Conservation (phyloP, 1,284 basidiomycete genomes). For the Apiotrichum akiyoshidainum region DNA sequence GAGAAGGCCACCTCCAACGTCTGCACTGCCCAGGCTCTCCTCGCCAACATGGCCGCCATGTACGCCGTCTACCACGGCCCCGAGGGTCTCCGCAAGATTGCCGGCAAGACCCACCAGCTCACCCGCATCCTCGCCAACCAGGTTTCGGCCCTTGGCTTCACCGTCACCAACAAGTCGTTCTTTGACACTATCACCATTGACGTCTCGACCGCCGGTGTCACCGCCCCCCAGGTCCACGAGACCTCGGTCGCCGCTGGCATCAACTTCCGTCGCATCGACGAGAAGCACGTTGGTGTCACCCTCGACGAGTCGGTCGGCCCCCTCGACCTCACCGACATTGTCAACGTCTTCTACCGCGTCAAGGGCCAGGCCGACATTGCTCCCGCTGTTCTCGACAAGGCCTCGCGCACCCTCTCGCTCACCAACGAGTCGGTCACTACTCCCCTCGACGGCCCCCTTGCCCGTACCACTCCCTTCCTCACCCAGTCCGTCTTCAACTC, state of each 20-base stretch:
- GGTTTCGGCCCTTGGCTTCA: conserved; percentile 71
- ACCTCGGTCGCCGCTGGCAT: conserved; percentile 66
- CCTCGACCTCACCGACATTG: conserved; percentile 68
- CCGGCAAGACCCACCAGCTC: conserved; percentile 83
- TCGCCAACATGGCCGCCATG: conserved; percentile 97
- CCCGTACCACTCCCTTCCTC: conserved; percentile 72
- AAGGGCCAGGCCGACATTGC: conserved; percentile 45
- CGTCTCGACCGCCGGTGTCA: conserved; percentile 56
- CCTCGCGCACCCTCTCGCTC: conserved; percentile 42
- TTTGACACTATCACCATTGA: conserved; percentile 95
- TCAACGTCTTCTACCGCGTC: conserved; percentile 72
- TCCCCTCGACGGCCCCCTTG: conserved; percentile 57
- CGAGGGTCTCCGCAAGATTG: conserved; percentile 77
- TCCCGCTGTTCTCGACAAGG: conserved; percentile 45
- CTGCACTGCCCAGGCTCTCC: conserved; percentile 82
- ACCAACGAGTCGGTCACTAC: conserved; percentile 35
- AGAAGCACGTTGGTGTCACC: conserved; percentile 76
- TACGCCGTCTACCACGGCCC: conserved; percentile 97
- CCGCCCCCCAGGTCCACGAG: conserved; percentile 67
- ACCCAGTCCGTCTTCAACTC: conserved; percentile 88
- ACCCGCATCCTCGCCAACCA: conserved; percentile 72
- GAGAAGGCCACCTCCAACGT: conserved; percentile 95
- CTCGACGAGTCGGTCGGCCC: conserved; percentile 86
- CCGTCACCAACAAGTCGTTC: conserved; percentile 61
- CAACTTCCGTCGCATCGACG: conserved; percentile 81